Conservation (phyloP, 352 stramenopile genomes). For the Pythium dissimile region DNA sequence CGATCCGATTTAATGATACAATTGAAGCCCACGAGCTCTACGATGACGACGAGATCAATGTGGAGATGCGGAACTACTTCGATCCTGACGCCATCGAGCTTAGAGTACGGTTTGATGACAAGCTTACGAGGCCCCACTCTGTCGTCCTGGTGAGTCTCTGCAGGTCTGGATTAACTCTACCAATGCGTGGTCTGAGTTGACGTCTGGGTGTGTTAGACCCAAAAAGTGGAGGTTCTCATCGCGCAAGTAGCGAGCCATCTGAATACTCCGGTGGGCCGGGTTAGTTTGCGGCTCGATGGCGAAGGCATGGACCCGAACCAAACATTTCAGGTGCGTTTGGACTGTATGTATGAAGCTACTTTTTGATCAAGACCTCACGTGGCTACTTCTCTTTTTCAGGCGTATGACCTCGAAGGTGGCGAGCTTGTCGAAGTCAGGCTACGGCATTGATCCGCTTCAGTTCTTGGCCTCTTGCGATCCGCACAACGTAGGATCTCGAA, state of each 20-base stretch:
- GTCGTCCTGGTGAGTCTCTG: conserved; percentile 36
- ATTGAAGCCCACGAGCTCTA: conserved; percentile 51
- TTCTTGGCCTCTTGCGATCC: no score
- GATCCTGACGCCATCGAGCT: conserved; percentile 34
- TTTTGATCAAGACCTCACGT: background rate
- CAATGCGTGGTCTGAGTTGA: background rate
- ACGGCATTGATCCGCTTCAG: no score
- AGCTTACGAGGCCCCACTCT: conserved; percentile 27
- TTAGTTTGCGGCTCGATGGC: conserved; percentile 50
- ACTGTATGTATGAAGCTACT: background rate
- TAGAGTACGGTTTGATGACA: conserved; percentile 42
- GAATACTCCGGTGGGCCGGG: conserved; percentile 14
- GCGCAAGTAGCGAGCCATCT: conserved; percentile 27
- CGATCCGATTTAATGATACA: conserved; percentile 35
- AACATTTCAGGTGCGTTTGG: conserved; percentile 40
- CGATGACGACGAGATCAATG: conserved; percentile 60
- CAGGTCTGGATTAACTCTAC: background rate
- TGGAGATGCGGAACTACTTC: conserved; percentile 40
- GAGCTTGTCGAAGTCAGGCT: conserved; percentile 61
- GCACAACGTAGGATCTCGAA: no score
- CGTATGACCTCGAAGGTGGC: conserved; percentile 65
- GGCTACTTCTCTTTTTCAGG: conserved; percentile 22
- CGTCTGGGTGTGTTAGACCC: conserved; percentile 22
- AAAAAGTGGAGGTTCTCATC: conserved; percentile 43
- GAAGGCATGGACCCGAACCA: conserved; percentile 39